Evolutionary conservation across 768 basidiomycete genomes (phyloP).

Genomic region (Porpolomopsis calyptriformis): DNA sequence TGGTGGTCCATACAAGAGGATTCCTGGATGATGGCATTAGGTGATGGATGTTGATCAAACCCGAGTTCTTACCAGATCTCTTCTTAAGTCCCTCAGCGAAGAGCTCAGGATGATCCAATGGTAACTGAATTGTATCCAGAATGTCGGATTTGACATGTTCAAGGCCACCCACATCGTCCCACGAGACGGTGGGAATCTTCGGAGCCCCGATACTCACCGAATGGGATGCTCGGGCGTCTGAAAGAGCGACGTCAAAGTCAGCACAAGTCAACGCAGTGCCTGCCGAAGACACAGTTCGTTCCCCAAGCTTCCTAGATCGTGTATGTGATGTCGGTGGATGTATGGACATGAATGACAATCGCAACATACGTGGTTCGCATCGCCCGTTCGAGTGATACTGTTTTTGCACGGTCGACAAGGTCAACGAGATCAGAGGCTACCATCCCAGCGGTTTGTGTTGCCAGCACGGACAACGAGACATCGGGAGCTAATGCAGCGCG

Average conservation of each 20-base stretch:
- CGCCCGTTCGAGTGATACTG: constrained; percentile 44
- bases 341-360: not conserved
- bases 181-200: constrained; percentile 87
- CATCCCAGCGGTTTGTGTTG: constrained; percentile 85
- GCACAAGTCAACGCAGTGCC: constrained; percentile 37
- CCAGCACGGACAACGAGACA: constrained; percentile 60
- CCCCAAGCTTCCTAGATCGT: constrained; percentile 14
- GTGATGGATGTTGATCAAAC: not conserved
- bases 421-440: constrained; percentile 72
- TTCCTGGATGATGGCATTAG: constrained; percentile 37
- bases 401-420: constrained; percentile 50
- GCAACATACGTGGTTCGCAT: constrained; percentile 26
- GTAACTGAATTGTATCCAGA: constrained; percentile 89
- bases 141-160: constrained; percentile 84
- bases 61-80: constrained; percentile 59
- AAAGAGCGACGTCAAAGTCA: constrained; percentile 68
- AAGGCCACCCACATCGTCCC: constrained; percentile 97
- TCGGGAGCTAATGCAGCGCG: constrained; percentile 51
- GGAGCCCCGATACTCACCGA: constrained; percentile 95
- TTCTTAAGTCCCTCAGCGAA: constrained; percentile 91
- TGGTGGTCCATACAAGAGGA: constrained; percentile 88
- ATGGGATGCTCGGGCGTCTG: constrained; percentile 63
- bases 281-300: constrained; percentile 23
- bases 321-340: not conserved
- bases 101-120: constrained; percentile 80